phyloP scores from a whole-genome alignment of 2,329 filamentous ascomycete genomes.

The Ascochyta koolunga region DNA sequence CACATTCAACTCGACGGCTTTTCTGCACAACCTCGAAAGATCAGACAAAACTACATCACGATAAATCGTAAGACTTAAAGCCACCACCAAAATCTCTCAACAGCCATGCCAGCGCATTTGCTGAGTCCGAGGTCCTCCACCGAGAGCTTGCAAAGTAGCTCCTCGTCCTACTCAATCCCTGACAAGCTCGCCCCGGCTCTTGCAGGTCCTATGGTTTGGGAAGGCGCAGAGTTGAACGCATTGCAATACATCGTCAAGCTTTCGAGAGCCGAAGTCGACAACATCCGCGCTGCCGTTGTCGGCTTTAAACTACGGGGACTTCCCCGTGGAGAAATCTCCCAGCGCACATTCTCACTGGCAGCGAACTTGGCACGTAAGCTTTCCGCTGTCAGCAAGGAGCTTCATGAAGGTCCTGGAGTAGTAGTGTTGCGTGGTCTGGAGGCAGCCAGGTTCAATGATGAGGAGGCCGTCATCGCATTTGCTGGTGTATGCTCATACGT shows the following conservation, averaged over 20 bases:
- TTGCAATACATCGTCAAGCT: conserved; percentile 39
- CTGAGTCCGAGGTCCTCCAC: conserved; percentile 39
- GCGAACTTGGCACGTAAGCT: conserved; percentile 33
- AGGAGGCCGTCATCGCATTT: conserved; percentile 47
- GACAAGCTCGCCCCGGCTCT: conserved; percentile 39
- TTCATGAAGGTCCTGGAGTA: conserved; percentile 40
- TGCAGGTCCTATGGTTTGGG: conserved; percentile 44
- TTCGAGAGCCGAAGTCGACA: conserved; percentile 30
- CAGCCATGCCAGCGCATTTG: conserved; percentile 32
- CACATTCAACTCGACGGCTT: not conserved
- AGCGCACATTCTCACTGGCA: conserved; percentile 30
- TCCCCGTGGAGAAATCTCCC: conserved; percentile 9
- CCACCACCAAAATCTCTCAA: not conserved
- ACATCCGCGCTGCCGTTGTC: conserved; percentile 42
- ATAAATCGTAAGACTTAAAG: not conserved
- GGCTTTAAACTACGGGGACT: conserved; percentile 31
- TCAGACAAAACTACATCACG: not conserved
- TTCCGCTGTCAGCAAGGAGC: conserved; percentile 31
- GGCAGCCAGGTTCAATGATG: conserved; percentile 42
- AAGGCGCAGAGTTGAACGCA: conserved; percentile 34
- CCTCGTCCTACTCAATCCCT: conserved; percentile 32
- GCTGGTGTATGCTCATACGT: conserved; percentile 42
- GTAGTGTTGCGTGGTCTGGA: conserved; percentile 43
- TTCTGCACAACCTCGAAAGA: not conserved
- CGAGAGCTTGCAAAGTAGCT: conserved; percentile 40